These are phyloP conservation scores for Dinochytrium kinnereticum DNA, from an alignment of 371 early-diverging fungal species.

Conservation along the genomic window DNA sequence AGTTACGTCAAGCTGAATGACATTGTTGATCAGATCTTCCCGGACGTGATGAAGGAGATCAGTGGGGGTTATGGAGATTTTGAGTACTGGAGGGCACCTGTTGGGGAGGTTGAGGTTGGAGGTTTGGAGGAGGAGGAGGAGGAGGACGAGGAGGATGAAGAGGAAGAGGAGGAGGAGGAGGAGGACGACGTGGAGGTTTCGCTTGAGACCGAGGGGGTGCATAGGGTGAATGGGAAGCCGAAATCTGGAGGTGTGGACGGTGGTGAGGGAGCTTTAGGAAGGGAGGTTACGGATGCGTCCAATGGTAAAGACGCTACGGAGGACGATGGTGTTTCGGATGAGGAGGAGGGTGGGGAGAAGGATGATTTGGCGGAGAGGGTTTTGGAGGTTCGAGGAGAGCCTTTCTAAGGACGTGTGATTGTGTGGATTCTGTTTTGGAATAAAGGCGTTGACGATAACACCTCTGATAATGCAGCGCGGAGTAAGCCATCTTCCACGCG, in stretches of 20 bases:
- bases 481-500: no score
- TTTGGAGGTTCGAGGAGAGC: neutral
- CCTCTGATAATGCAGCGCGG: no score
- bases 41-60: conserved; percentile 60
- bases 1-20: conserved; percentile 88
- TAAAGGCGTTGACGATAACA: no score
- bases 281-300: no score
- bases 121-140: conserved; percentile 15
- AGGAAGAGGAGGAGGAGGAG: conserved; percentile 9
- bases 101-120: conserved; percentile 30
- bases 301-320: neutral
- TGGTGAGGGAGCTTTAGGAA: no score
- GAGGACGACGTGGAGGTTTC: neutral
- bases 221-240: conserved; percentile 22
- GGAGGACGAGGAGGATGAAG: conserved; percentile 25
- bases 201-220: no score
- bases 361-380: conserved; percentile 5
- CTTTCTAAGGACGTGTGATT: no score
- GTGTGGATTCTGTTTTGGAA: no score
- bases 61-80: conserved; percentile 80
- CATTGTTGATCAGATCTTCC: conserved; percentile 96
- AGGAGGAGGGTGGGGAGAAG: conserved; percentile 21
- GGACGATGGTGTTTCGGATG: neutral
- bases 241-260: conserved; percentile 7
- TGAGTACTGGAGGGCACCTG: conserved; percentile 77